Conservation (phyloP, 331 rosid genomes). For the Acacia concinna region DNA sequence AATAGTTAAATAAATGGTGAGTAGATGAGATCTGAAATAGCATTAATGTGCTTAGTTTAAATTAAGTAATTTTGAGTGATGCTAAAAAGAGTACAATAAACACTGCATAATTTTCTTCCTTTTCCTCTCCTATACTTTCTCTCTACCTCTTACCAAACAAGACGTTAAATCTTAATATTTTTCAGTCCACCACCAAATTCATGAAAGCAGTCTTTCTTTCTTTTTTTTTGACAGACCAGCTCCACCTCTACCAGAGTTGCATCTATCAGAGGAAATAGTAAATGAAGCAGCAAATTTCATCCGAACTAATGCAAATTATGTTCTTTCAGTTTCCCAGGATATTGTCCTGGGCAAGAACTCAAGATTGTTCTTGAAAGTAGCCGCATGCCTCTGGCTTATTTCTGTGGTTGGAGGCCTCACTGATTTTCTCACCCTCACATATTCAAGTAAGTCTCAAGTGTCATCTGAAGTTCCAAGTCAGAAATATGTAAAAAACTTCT, state of each 20-base stretch:
- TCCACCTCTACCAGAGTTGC: slow-evolving; percentile 86
- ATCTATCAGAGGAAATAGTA: slow-evolving; percentile 78
- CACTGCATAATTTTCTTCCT: neutral
- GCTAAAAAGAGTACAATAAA: neutral
- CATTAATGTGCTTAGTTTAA: neutral
- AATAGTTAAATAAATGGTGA: neutral
- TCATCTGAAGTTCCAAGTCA: slow-evolving; percentile 4
- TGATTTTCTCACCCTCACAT: slow-evolving; percentile 79
- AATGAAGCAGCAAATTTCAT: slow-evolving; percentile 61
- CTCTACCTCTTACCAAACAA: neutral
- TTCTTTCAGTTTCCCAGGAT: slow-evolving; percentile 72
- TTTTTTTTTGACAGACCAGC: slow-evolving; percentile 71
- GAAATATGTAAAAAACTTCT: no score
- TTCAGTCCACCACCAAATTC: neutral
- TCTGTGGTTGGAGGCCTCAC: slow-evolving; percentile 77
- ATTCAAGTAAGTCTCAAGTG: slow-evolving; percentile 58
- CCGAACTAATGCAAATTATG: slow-evolving; percentile 50
- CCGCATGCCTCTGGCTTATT: slow-evolving; percentile 62
- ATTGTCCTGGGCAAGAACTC: slow-evolving; percentile 81
- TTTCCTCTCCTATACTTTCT: neutral
- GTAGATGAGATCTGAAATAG: neutral
- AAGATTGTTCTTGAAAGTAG: slow-evolving; percentile 78
- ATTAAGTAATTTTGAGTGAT: neutral
- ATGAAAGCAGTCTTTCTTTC: neutral
- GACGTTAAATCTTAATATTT: neutral